Base-by-base conservation (phyloP, 306 rosid genomes). In the Dalbergia cultrata region DNA sequence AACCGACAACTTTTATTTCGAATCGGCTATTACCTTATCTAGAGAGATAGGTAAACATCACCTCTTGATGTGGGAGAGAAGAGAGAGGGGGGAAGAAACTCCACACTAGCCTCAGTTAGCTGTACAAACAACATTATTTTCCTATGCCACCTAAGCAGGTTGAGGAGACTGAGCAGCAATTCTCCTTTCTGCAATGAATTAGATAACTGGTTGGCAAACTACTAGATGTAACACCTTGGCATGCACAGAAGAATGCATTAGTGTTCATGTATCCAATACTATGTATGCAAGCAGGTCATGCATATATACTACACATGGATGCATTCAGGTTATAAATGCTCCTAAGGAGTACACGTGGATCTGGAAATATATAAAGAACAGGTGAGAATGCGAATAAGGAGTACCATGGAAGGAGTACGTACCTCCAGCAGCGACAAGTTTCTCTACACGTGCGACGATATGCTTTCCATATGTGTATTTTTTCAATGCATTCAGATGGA, bases 351-450 rank as follows among this genome's bases (percentile, higher is more conserved):
- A 22, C 26, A 37, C 41, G 6, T 5, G 41, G 41, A 5, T 37
- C 41, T 7, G 11, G 41, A 37, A 37, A 37, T 5, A 37, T 4
- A 37, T 37, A 37, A 37, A 37, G 41, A 37, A 37, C 41, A 7
- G 7, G 41, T 37, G 7, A 37, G 41, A 6, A 37, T 37, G 41
- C 7, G 1, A 37, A 37, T 37, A 8, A 37, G 1, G 49, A 77
- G 69, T 57, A 17, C 9, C 19, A 37, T 37, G 7, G 41, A 37
- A 37, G 50, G 50, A 44, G 10, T 44, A 44, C 4, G 4, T 89
- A 95, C 98, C 99, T 81, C 99, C 98, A 14, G 99, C 99, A 31
- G 97, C 98, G 67, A 95, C 99, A 26, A 95, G 99, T 88, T 95
- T 91, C 87, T 95, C 98, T 78, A 95, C 99, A 58, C 99, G 99